phyloP scores from a whole-genome alignment of 164 flowering plant genomes.

The Piper longum region DNA sequence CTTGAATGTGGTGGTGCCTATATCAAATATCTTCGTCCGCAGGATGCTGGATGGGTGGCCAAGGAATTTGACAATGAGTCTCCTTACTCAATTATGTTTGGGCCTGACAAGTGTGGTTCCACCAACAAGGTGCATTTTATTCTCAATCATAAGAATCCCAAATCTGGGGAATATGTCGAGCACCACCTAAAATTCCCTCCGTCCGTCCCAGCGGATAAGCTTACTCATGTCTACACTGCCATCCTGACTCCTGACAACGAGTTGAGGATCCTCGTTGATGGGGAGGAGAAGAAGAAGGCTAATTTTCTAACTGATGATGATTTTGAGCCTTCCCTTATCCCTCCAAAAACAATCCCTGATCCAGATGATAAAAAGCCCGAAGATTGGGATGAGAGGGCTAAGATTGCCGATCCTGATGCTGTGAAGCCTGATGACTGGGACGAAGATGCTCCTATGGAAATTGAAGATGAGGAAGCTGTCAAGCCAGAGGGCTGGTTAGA shows the following conservation, averaged over 20 bases:
- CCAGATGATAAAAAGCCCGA: constrained; percentile 95
- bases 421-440: constrained; percentile 97
- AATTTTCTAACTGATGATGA: constrained; percentile 65
- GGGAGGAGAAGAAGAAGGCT: constrained; percentile 83
- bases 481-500: constrained; percentile 99
- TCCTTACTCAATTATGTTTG: constrained; percentile 95
- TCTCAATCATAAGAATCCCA: constrained; percentile 89
- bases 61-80: constrained; percentile 81
- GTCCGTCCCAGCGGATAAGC: constrained; percentile 78
- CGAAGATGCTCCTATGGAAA: constrained; percentile 95
- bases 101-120: constrained; percentile 92
- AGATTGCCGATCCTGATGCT: constrained; percentile 82
- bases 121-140: constrained; percentile 97
- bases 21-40: constrained; percentile 88
- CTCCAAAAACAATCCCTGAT: constrained; percentile 77
- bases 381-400: constrained; percentile 97
- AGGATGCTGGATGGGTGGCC: constrained; percentile 85
- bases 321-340: constrained; percentile 83
- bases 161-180: constrained; percentile 73
- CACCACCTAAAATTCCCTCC: constrained; percentile 92
- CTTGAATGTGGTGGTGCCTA: constrained; percentile 99
- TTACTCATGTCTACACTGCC: constrained; percentile 83
- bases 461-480: constrained; percentile 84
- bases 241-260: constrained; percentile 66
- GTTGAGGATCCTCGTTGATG: constrained; percentile 60